phyloP scores from a whole-genome alignment of 371 early-diverging fungal genomes.

The Mucor plumbeus region DNA sequence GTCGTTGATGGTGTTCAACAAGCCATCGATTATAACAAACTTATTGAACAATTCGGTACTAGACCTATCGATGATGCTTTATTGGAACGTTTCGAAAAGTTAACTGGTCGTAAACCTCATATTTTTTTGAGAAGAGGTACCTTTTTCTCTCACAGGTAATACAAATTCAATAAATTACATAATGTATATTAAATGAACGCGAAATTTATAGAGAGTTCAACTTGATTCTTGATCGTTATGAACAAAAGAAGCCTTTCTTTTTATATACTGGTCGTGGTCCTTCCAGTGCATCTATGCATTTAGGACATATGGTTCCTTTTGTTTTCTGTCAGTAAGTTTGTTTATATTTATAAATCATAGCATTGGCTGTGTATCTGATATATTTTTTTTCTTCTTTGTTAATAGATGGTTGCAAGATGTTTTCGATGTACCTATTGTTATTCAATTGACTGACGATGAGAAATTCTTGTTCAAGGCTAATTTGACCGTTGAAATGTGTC shows the following conservation, averaged over 20 bases:
- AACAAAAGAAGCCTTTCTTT: constrained; percentile 97
- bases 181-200: background rate
- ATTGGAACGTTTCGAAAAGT: constrained; percentile 81
- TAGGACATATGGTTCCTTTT: constrained; percentile 99
- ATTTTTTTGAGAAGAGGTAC: constrained; percentile 91
- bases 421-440: constrained; percentile 96
- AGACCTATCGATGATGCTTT: constrained; percentile 78
- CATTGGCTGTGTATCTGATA: background rate
- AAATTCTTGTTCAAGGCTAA: constrained; percentile 98
- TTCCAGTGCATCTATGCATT: constrained; percentile 95
- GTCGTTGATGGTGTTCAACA: constrained; percentile 84
- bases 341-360: background rate
- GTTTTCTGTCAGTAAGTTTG: constrained; percentile 91
- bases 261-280: constrained; percentile 99
- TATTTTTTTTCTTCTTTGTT: too few relatives aligned
- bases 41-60: constrained; percentile 97
- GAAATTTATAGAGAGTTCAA: constrained; percentile 80
- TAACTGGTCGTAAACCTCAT: constrained; percentile 90
- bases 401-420: constrained; percentile 95
- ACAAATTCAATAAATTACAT: background rate
- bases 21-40: constrained; percentile 95
- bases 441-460: constrained; percentile 99
- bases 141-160: constrained; percentile 97
- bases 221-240: constrained; percentile 87
- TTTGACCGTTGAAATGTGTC: constrained; percentile 87